Base-by-base conservation (phyloP, 225 moss, liverwort and hornwort genomes). In the Pseudoscleropodium purum region DNA sequence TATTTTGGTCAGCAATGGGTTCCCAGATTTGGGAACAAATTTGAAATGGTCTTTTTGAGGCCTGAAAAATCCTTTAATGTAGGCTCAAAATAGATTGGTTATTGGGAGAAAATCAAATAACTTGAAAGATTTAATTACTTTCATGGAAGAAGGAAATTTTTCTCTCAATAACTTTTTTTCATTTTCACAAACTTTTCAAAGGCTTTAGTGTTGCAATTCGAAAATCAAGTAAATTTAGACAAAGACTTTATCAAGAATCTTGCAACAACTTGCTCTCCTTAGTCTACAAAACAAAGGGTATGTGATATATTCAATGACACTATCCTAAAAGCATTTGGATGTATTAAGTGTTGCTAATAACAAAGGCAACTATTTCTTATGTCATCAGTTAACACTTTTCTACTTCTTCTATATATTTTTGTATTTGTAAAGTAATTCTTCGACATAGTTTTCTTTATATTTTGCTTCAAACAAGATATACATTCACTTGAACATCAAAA, bases 141-240 rank as follows among this genome's bases (percentile, higher is more conserved):
- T 41, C 9, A 26, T 15, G 4, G 6, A 1, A 72, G 3, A 15
- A 26, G 0, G 9, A 15, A 25, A 4, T 41, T 26, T 72, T 72
- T 41, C 9, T 23, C 5, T 1, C 1, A 7, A 0, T 7, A 24
- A 0, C 1, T 5, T 8, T 69, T 68, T 70, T 15, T 2, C 8
- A 25, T 41, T 72, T 41, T 72, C 5, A 26, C 41, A 72, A 72
- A 27, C 9, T 0, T 27, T 5, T 27, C 1, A 8, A 16, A 43
- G 16, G 1, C 15, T 9, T 43, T 9, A 73, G 41, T 41, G 4
- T 15, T 72, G 41, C 15, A 39, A 70, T 25, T 72, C 5, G 1
- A 72, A 41, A 72, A 72, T 26, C 41, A 72, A 72, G 0, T 15
- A 41, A 72, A 41, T 72, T 72, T 41, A 41, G 8, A 39, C 3